A percentile compares a stretch with the other conserved stretches of the same genome.
phyloP scores from a whole-genome alignment of 345 rosid genomes.

The Eutrema yunnanense region DNA sequence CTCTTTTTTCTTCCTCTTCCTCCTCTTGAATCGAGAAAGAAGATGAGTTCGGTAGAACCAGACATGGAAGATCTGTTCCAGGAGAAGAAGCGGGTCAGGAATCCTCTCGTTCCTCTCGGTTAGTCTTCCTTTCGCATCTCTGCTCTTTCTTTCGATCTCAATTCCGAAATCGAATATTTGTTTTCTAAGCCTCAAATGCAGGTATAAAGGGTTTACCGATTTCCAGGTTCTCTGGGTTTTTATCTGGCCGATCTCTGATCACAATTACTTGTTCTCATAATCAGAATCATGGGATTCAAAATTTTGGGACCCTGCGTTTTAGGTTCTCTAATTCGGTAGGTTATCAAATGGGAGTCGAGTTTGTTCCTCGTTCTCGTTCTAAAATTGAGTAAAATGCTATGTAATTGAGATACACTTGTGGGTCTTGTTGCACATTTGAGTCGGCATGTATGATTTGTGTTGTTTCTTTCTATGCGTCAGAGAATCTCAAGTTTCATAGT shows the following conservation, averaged over 20 bases:
- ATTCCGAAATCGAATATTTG: too few species aligned
- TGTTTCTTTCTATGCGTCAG: neutral
- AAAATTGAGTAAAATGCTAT: neutral
- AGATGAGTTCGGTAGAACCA: conserved; percentile 45
- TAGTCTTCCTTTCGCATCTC: neutral
- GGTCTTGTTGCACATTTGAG: neutral
- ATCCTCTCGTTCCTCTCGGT: conserved; percentile 80
- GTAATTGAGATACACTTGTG: neutral
- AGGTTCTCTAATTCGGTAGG: neutral
- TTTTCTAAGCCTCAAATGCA: neutral
- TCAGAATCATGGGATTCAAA: neutral
- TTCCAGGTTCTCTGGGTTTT: neutral
- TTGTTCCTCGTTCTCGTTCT: neutral
- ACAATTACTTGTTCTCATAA: neutral
- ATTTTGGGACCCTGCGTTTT: neutral
- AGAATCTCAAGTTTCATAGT: neutral
- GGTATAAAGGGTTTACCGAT: neutral
- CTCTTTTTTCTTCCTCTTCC: neutral
- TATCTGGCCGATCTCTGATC: neutral
- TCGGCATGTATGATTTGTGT: neutral
- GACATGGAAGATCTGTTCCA: conserved; percentile 46
- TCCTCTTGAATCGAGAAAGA: neutral
- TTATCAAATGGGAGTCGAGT: neutral
- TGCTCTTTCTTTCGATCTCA: neutral
- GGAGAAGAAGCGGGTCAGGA: conserved; percentile 59